Evolutionary conservation across 1,284 basidiomycete genomes (phyloP).

Genomic region (Hemileia vastatrix): DNA sequence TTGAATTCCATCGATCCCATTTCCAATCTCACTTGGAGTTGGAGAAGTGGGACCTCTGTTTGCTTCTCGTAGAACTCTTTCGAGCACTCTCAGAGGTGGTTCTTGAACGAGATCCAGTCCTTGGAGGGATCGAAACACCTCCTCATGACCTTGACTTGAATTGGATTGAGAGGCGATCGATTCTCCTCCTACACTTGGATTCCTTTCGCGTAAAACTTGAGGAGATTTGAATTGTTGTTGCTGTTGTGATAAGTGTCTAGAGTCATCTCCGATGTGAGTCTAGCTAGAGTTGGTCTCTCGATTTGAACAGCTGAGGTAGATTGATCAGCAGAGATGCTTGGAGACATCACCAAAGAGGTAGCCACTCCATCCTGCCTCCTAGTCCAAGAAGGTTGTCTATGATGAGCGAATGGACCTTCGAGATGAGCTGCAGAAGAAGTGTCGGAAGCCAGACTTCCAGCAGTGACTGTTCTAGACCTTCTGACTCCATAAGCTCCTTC

Average conservation of each 20-base stretch:
- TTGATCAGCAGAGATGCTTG: background rate
- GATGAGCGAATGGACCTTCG: conserved; percentile 29
- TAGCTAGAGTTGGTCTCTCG: background rate
- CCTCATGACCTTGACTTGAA: no score
- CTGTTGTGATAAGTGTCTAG: background rate
- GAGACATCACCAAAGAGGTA: background rate
- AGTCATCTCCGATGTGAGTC: background rate
- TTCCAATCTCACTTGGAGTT: no score
- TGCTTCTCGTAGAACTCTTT: no score
- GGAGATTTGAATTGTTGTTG: no score
- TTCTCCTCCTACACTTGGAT: no score
- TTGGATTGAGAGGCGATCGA: no score
- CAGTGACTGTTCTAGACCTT: background rate
- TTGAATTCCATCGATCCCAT: no score
- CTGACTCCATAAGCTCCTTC: background rate
- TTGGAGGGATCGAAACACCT: no score
- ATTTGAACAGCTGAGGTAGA: background rate
- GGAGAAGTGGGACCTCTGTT: no score
- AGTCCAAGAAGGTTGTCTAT: conserved; percentile 31
- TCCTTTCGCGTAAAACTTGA: no score
- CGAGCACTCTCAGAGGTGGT: no score
- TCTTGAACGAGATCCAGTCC: no score
- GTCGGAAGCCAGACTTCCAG: background rate
- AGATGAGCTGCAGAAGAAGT: background rate
- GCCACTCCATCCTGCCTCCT: background rate